These are phyloP conservation scores for Zasmidium citrigriseum DNA, from an alignment of 2,329 filamentous ascomycete genomes.

Conservation along the genomic window DNA sequence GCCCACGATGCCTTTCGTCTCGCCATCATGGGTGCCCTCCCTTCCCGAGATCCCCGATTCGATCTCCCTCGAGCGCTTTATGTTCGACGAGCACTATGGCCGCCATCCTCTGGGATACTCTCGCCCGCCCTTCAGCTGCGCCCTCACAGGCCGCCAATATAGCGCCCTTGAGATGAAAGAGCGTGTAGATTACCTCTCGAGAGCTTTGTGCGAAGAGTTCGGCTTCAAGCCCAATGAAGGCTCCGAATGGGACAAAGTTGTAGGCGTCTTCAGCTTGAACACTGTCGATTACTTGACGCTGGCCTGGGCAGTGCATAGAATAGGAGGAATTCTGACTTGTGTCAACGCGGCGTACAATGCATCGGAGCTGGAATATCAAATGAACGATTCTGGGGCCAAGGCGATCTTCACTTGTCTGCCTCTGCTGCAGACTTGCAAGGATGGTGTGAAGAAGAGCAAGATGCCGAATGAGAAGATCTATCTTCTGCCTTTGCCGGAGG, in stretches of 20 bases:
- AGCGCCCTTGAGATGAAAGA: conserved; percentile 63
- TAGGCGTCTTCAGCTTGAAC: conserved; percentile 77
- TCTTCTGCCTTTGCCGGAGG: conserved; percentile 66
- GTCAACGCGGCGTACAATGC: conserved; percentile 75
- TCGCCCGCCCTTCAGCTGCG: conserved; percentile 73
- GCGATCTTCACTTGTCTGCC: conserved; percentile 72
- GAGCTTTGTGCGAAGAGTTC: conserved; percentile 69
- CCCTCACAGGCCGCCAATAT: conserved; percentile 67
- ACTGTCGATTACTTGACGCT: conserved; percentile 78
- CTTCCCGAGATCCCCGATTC: conserved; percentile 71
- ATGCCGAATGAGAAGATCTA: conserved; percentile 68
- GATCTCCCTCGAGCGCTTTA: conserved; percentile 74
- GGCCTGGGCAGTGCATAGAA: conserved; percentile 71
- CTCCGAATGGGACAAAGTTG: conserved; percentile 78
- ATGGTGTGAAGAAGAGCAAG: conserved; percentile 63
- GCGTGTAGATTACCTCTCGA: conserved; percentile 67
- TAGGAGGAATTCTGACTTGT: conserved; percentile 73
- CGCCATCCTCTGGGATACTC: conserved; percentile 65
- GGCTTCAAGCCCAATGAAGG: conserved; percentile 70
- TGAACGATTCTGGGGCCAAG: conserved; percentile 68
- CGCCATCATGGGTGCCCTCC: conserved; percentile 63
- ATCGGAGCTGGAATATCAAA: conserved; percentile 69
- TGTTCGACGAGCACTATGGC: conserved; percentile 71
- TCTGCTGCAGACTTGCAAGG: conserved; percentile 63
- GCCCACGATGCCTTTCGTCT: conserved; percentile 53